Base-by-base conservation (phyloP, 2,329 filamentous ascomycete species). In the Gnomoniopsis smithogilvyi region DNA sequence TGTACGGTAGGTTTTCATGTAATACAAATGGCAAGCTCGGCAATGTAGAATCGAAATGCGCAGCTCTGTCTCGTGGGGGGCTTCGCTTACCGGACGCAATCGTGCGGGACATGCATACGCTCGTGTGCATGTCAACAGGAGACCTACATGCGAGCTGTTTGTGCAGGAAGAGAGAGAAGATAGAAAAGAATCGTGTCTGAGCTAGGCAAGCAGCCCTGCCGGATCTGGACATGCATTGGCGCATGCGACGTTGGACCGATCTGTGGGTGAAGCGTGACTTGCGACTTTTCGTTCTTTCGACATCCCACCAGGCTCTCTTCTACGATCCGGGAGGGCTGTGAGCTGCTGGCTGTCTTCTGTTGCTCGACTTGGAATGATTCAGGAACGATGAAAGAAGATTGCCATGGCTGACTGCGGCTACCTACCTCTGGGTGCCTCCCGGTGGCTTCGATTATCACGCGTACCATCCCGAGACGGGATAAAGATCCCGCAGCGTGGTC, bases 1-100 rank as follows among this genome's bases (percentile, higher is more conserved):
- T 48, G 41, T 36, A 41, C 41, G n/a, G n/a, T n/a, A n/a, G 30
- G 14, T 47, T 14, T 45, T 47, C 43, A 47, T n/a, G 54, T 56
- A 36, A 30, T 36, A 56, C 54, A 17, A 12, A 17, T 46, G 41
- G 30, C 47, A 14, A 49, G 34, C 22, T 33, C n/a, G 21, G n/a
- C 33, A n/a, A 46, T 43, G 57, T 57, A 33, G 47, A 45, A 60
- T 62, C 56, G 56, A 21, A 53, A 50, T 51, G 45, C 52, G 45
- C 56, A 62, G 52, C 53, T 45, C 47, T 54, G 48, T 47, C 47
- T 62, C 53, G 53, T 52, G 45, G 19, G n/a, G 24, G 53, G 47
- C 41, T 43, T 62, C 60, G 60, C 60, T 62, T 62, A 62, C 52
- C 33, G 45, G 45, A 43, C 54, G 54, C 54, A 50, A 21, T 47